A percentile compares a stretch with the other conserved stretches of the same genome.
Conservation (phyloP, 2,329 filamentous ascomycete species). For the Onygenales sp. region DNA sequence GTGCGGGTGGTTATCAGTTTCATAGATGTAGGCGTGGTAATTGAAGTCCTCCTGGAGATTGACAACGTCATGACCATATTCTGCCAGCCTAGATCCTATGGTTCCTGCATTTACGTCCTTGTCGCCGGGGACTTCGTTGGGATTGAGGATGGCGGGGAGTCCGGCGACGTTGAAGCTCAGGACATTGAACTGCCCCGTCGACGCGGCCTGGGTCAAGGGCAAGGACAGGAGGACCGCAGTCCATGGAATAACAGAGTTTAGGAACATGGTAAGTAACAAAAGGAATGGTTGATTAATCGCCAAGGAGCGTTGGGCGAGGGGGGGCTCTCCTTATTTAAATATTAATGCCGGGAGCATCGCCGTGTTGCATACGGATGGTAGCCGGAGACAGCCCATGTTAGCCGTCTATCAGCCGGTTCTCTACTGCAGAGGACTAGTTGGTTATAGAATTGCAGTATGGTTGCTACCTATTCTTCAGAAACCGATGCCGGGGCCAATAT, state of each 20-base stretch:
- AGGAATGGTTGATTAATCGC: no score
- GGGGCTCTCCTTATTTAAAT: no score
- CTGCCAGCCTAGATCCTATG: conserved; percentile 49
- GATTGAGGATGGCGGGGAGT: conserved; percentile 43
- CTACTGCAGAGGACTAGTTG: no score
- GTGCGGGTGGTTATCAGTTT: background rate
- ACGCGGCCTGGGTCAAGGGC: conserved; percentile 12
- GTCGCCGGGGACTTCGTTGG: conserved; percentile 53
- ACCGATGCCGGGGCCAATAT: no score
- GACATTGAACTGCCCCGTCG: conserved; percentile 40
- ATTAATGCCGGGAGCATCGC: no score
- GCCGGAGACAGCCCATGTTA: no score
- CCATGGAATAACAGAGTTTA: background rate
- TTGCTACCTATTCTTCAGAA: no score
- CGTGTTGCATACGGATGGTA: no score
- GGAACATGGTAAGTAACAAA: background rate
- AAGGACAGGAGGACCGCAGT: background rate
- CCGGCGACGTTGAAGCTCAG: conserved; percentile 54
- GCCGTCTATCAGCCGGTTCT: no score
- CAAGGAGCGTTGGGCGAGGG: no score
- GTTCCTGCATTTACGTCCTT: conserved; percentile 48
- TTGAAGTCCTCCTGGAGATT: conserved; percentile 48
- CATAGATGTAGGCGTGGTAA: conserved; percentile 1
- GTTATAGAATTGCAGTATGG: no score
- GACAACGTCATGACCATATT: conserved; percentile 53